A percentile compares a stretch with the other conserved stretches of the same genome.
phyloP scores from a whole-genome alignment of 148 eudicot genomes.

The Talinum fruticosum region DNA sequence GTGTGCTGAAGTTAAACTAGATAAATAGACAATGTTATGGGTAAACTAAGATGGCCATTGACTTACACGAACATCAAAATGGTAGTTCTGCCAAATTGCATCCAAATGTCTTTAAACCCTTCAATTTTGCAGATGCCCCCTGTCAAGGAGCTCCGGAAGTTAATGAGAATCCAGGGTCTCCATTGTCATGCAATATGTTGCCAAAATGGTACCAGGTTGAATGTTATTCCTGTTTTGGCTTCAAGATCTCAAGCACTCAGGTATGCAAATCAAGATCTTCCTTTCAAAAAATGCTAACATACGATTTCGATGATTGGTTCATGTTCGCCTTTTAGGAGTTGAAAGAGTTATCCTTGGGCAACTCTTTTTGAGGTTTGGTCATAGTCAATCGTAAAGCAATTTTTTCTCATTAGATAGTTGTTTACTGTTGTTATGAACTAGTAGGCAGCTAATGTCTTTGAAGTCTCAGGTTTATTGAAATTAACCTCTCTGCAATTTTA shows the following conservation, averaged over 20 bases:
- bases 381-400: background rate
- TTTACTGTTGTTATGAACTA: background rate
- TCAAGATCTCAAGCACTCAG: slow-evolving; percentile 91
- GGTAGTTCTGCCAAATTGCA: background rate
- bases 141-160: slow-evolving; percentile 41
- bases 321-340: background rate
- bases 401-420: background rate
- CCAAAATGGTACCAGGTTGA: slow-evolving; percentile 51
- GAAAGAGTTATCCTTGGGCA: background rate
- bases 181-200: slow-evolving; percentile 73
- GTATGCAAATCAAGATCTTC: slow-evolving; percentile 25
- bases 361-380: background rate
- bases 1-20: background rate
- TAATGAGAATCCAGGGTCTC: slow-evolving; percentile 60
- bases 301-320: background rate
- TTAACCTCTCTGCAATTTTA: background rate
- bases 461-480: background rate
- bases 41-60: background rate
- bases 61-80: background rate
- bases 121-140: slow-evolving; percentile 34
- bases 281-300: background rate
- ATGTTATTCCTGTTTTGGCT: slow-evolving; percentile 81
- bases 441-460: background rate
- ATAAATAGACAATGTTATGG: background rate
- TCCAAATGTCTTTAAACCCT: background rate